phyloP scores from a whole-genome alignment of 108 stramenopile species.

The Halocafeteria seosinensis region DNA sequence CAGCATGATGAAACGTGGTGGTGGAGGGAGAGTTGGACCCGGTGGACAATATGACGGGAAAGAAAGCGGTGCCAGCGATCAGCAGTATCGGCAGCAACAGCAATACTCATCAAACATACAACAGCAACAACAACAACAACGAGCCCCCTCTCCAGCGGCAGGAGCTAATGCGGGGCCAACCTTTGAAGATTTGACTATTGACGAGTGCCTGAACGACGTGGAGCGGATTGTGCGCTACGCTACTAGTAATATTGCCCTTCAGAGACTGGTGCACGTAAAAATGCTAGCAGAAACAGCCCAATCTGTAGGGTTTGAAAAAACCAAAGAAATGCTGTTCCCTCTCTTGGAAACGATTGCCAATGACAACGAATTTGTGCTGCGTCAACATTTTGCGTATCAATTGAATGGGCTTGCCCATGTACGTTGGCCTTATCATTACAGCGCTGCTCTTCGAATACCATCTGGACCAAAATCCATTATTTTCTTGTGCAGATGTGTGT shows the following conservation, averaged over 20 bases:
- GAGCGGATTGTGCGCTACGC: slow-evolving; percentile 72
- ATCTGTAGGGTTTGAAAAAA: slow-evolving; percentile 43
- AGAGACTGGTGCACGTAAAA: slow-evolving; percentile 84
- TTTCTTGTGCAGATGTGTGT: neutral
- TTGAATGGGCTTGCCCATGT: slow-evolving; percentile 46
- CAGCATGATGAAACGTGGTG: too few relatives aligned
- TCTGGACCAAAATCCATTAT: too few relatives aligned
- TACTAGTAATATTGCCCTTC: slow-evolving; percentile 70
- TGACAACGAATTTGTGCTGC: slow-evolving; percentile 67
- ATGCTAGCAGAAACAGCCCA: slow-evolving; percentile 78
- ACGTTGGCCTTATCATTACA: neutral
- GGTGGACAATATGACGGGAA: too few relatives aligned
- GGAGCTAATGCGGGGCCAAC: slow-evolving; percentile 17
- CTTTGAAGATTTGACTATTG: slow-evolving; percentile 89
- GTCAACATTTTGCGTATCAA: slow-evolving; percentile 65
- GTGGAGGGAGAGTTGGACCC: too few relatives aligned
- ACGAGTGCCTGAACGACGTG: slow-evolving; percentile 72
- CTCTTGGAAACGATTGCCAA: neutral
- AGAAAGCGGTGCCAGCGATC: too few relatives aligned
- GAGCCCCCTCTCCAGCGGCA: neutral
- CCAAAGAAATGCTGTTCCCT: neutral
- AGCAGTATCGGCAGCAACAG: too few relatives aligned
- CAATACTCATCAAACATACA: too few relatives aligned
- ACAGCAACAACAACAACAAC: too few relatives aligned
- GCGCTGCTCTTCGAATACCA: too few relatives aligned